Base-by-base conservation (phyloP, 495 filamentous ascomycete genomes). In the Hypomontagnella monticulosa region DNA sequence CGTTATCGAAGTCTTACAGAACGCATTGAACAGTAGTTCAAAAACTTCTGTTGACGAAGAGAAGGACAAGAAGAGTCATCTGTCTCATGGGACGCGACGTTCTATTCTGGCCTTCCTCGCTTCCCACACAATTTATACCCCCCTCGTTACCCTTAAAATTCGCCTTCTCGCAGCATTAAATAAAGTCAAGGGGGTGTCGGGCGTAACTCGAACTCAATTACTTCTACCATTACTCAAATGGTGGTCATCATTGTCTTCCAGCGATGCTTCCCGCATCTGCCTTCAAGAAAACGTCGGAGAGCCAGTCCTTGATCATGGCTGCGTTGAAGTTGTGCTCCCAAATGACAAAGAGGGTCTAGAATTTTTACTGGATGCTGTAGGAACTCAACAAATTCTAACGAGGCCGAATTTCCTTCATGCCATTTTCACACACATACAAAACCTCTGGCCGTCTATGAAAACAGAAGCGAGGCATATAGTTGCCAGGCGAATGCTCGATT, bases 101-200 rank as follows among this genome's bases (percentile, higher is more conserved):
- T 84, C 86, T n/a, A 79, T 94, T 18, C 76, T 92, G 44, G 80
- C 82, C n/a, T 96, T 89, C 73, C 76, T 99, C 2, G 87, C 86
- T 52, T 88, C 87, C 20, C 93, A 97, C 76, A 79, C 85, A 9
- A 79, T 88, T 10, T 71, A 80, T 14, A 86, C 91, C 20, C 91
- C 93, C 3, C 73, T 91, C 0, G 80, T 89, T 50, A 69, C 78
- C 3, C 85, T 90, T 37, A 95, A 93, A 62, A 68, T 89, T 16
- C 80, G 83, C 18, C 76, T 99, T 15, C 80, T 98, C 12, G 78
- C 77, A n/a, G 76, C 90, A 32, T 75, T 97, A 57, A 91, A 91
- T 66, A 79, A 83, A 36, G 77, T 92, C 23, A 86, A 88, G 37
- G 93, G 90, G 69, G 82, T 88, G 7, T 86, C 86, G 1, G 82